Base-by-base conservation (phyloP, 371 early-diverging fungal species). In the Apophysomyces ossiformis region DNA sequence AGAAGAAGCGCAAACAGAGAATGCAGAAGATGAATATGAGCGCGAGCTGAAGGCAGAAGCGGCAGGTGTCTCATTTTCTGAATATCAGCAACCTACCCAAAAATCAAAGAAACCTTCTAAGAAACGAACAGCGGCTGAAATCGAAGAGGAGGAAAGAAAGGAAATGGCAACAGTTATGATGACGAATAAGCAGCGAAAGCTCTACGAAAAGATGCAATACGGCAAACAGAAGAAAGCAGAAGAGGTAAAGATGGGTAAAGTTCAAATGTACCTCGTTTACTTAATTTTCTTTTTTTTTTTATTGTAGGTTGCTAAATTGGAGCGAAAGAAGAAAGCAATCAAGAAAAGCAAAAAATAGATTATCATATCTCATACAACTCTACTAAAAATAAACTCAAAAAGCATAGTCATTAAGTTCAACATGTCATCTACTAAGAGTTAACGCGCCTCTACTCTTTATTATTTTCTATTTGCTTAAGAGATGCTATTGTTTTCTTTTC, bases 111-210 rank as follows among this genome's bases (percentile, higher is more conserved):
- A 83, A 56, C 69, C 77, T 64, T 79, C 77, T 57, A 79, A 85
- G 75, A 87, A 87, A 79, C 79, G 84, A 46, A 79, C 88, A 7
- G 85, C 85, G 16, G 84, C 79, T 0, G 90, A 92, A 67, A 72
- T 78, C n/a, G 94, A 93, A 70, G 93, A 90, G 61, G 89, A 87
- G 62, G 97, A 98, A 72, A 80, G 76, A 45, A 89, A 93, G 84
- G 92, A 91, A 73, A 84, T 98, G 81, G 90, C 93, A 58, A 92
- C 89, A 65, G 92, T 92, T 47, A 94, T 98, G 95, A 95, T 98
- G 94, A 86, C 88, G 66, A 94, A 93, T 84, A 95, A 94, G 85
- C 92, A 97, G 69, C 85, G 89, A 74, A 90, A 91, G 73, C 76
- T 95, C 68, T 95, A 95, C 81, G 83, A 85, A 68, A 86, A 88